Base-by-base conservation (phyloP, 164 flowering plant genomes). In the Stephania cephalantha region DNA sequence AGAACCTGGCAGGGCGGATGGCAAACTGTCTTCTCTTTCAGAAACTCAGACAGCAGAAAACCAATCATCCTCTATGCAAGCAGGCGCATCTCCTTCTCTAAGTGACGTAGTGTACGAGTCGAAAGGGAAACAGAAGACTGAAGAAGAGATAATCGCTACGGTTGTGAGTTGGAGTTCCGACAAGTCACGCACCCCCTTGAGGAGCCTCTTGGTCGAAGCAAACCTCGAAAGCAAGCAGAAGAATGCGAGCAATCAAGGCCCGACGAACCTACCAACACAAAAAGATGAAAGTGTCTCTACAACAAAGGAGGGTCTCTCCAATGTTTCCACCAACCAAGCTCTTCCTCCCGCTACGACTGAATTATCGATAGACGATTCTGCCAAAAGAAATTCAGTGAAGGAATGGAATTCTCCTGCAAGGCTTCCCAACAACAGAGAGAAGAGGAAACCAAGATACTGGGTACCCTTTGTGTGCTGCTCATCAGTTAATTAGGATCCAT, bases 391-490 rank as follows among this genome's bases (percentile, higher is more conserved):
- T 67, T 66, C 70, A 18, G 79, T 52, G n/a, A 75, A 84, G 71
- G 97, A 85, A 75, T 88, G 90, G 93, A 84, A 83, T 76, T 87
- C 97, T 45, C 92, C 94, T 0, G 93, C 90, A 46, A 83, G 88
- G 73, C 85, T 87, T 76, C 91, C 87, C 0, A 69, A 85, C 46
- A 85, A 82, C 20, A 89, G 84, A 76, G 93, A 88, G 75, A 87
- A 86, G 84, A 88, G 81, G 79, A 93, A 86, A 78, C 75, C n/a
- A 30, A 89, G 81, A 82, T 93, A 58, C 64, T 58, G 96, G 98
- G 85, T 79, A 7, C 88, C 89, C 25, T 91, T 90, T 76, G 81
- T 88, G n/a, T 94, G 98, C 81, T 94, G 98, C 85, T 86, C 95
- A 44, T 89, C 96, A 25, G 85, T 84, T 11, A 81, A 85, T 72